Conservation (phyloP, 208 protist species). For the Trypanosomatidae sp. region DNA sequence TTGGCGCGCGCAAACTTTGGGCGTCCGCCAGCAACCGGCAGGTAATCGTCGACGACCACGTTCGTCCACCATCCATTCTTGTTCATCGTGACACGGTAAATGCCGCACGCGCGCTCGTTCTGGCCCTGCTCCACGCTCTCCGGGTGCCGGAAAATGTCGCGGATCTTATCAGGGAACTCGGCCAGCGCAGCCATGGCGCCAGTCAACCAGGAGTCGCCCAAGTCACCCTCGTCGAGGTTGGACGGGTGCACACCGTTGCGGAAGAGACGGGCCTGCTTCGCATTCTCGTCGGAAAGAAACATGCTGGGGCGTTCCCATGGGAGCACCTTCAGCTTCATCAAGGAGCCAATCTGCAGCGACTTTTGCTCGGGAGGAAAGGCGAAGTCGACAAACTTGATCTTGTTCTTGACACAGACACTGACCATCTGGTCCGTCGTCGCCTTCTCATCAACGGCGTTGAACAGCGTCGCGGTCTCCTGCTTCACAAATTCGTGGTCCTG, state of each 20-base stretch:
- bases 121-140: constrained; percentile 50
- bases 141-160: constrained; percentile 72
- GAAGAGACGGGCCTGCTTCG: constrained; percentile 64
- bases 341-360: constrained; percentile 66
- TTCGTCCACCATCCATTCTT: constrained; percentile 89
- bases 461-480: constrained; percentile 47
- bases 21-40: constrained; percentile 57
- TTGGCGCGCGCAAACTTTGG: constrained; percentile 67
- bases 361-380: constrained; percentile 70
- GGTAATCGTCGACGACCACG: constrained; percentile 89
- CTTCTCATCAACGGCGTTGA: constrained; percentile 42
- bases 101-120: constrained; percentile 51
- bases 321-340: constrained; percentile 62
- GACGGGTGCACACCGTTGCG: constrained; percentile 70
- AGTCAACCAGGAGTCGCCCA: constrained; percentile 84
- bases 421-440: constrained; percentile 57
- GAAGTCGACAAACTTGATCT: constrained; percentile 79
- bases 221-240: constrained; percentile 78
- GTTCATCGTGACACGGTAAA: constrained; percentile 83
- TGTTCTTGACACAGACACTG: constrained; percentile 50
- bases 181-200: constrained; percentile 65
- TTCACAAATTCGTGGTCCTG: constrained; percentile 54
- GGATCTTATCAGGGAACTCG: constrained; percentile 65
- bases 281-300: constrained; percentile 76
- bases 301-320: constrained; percentile 76